phyloP scores from a whole-genome alignment of 768 basidiomycete species.

The Panaeolus cyanescens region DNA sequence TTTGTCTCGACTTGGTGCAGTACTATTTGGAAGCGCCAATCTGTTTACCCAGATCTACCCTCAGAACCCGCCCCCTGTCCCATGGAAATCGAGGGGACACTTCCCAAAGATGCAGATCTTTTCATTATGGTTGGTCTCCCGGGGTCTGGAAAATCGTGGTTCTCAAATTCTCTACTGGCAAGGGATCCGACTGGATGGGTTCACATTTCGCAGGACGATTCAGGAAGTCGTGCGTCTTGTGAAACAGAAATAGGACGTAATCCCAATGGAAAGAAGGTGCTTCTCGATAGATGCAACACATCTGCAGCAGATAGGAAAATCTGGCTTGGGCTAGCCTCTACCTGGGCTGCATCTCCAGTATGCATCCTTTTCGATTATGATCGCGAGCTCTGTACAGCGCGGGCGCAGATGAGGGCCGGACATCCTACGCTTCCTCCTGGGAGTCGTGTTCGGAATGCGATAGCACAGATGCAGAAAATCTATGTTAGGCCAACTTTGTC shows the following conservation, averaged over 20 bases:
- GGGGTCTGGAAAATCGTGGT: conserved; percentile 63
- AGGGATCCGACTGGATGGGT: conserved; percentile 46
- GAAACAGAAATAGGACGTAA: conserved; percentile 50
- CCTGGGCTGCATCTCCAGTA: conserved; percentile 46
- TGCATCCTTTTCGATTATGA: conserved; percentile 61
- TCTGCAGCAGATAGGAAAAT: conserved; percentile 43
- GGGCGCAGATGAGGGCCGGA: conserved; percentile 57
- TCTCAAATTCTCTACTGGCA: conserved; percentile 46
- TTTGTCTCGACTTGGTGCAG: conserved; percentile 62
- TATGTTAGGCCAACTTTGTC: conserved; percentile 44
- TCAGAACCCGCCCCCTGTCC: conserved; percentile 52
- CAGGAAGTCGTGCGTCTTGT: conserved; percentile 49
- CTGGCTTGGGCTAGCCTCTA: conserved; percentile 52
- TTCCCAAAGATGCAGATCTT: conserved; percentile 37
- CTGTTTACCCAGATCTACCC: conserved; percentile 48
- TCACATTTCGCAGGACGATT: conserved; percentile 58
- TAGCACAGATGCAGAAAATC: conserved; percentile 52
- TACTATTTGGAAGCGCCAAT: conserved; percentile 59
- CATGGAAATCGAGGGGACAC: conserved; percentile 43
- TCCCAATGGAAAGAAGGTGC: conserved; percentile 34
- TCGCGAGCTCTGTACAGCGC: conserved; percentile 46
- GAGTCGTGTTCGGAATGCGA: conserved; percentile 51
- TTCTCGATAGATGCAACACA: conserved; percentile 63
- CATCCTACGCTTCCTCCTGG: conserved; percentile 64
- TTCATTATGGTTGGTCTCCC: conserved; percentile 62